Evolutionary conservation across 352 stramenopile species (phyloP).

Genomic region (Aphanomyces stellatus): DNA sequence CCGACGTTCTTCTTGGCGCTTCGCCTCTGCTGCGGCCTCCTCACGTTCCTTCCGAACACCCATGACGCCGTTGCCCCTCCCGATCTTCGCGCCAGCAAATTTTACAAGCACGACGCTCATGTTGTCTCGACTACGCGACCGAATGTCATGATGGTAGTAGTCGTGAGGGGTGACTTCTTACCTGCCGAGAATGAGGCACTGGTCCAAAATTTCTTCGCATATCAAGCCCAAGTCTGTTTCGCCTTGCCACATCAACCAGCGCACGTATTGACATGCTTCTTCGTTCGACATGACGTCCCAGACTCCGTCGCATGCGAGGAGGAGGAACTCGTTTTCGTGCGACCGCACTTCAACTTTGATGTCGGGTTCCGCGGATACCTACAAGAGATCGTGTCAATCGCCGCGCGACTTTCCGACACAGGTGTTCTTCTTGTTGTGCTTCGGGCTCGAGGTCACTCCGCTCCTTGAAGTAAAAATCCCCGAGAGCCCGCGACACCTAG

Average conservation of each 20-base stretch:
- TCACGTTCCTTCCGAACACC: conserved; percentile 52
- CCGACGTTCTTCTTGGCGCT: conserved; percentile 26
- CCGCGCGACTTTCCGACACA: too few relatives aligned
- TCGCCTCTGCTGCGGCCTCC: conserved; percentile 33
- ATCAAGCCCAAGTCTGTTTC: conserved; percentile 62
- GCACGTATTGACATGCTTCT: conserved; percentile 79
- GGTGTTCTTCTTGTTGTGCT: conserved; percentile 65
- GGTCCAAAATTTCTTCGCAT: conserved; percentile 71
- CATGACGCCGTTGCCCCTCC: conserved; percentile 46
- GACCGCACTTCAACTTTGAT: conserved; percentile 74
- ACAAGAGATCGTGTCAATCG: background rate
- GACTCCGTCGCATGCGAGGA: conserved; percentile 91
- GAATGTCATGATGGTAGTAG: conserved; percentile 2
- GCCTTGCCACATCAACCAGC: conserved; percentile 56
- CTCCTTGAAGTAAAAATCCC: conserved; percentile 79
- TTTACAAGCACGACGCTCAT: conserved; percentile 77
- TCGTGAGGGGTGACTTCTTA: conserved; percentile 21
- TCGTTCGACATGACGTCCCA: conserved; percentile 92
- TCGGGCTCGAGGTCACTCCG: conserved; percentile 39
- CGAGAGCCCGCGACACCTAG: conserved; percentile 60
- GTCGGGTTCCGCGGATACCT: conserved; percentile 81
- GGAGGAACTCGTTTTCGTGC: conserved; percentile 83
- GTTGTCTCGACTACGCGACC: conserved; percentile 54
- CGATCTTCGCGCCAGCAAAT: conserved; percentile 58
- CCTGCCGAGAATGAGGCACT: conserved; percentile 61